phyloP scores from a whole-genome alignment of 176 grass and related monocot species.

The Phoenix roebelenii region DNA sequence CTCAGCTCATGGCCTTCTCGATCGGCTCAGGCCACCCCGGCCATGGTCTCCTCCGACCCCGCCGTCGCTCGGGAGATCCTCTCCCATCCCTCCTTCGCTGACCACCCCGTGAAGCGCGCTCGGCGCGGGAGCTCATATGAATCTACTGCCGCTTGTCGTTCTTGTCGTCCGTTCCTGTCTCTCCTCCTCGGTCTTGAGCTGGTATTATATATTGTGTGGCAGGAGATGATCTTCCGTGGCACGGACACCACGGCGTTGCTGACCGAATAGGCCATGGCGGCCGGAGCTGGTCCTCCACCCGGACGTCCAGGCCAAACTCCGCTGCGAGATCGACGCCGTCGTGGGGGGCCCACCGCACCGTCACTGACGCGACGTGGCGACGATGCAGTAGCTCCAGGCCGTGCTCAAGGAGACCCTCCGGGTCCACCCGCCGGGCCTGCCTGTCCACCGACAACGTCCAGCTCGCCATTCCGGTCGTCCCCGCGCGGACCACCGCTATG shows the following conservation, averaged over 20 bases:
- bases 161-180: too few relatives aligned
- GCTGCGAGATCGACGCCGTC: conserved; percentile 30
- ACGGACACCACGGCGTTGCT: conserved; percentile 76
- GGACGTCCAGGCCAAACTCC: conserved; percentile 39
- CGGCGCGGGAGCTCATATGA: conserved; percentile 54
- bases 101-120: conserved; percentile 50
- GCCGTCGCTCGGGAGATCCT: conserved; percentile 37
- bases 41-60: conserved; percentile 38
- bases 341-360: not conserved
- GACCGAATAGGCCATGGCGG: conserved; percentile 62
- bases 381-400: conserved; percentile 61
- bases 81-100: conserved; percentile 29
- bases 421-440: conserved; percentile 66
- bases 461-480: conserved; percentile 48
- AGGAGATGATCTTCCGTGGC: conserved; percentile 93
- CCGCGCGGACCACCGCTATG: conserved; percentile 66
- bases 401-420: conserved; percentile 71
- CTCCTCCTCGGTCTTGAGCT: too few relatives aligned
- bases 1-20: conserved; percentile 64
- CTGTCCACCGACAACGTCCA: conserved; percentile 55
- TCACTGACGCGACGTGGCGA: conserved; percentile 45
- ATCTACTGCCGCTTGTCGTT: too few relatives aligned
- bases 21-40: conserved; percentile 37
- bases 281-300: conserved; percentile 52
- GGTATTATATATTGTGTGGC: not conserved